A percentile compares a stretch with the other conserved stretches of the same genome.
Conservation (phyloP, 768 basidiomycete species). For the Mycena latifolia region DNA sequence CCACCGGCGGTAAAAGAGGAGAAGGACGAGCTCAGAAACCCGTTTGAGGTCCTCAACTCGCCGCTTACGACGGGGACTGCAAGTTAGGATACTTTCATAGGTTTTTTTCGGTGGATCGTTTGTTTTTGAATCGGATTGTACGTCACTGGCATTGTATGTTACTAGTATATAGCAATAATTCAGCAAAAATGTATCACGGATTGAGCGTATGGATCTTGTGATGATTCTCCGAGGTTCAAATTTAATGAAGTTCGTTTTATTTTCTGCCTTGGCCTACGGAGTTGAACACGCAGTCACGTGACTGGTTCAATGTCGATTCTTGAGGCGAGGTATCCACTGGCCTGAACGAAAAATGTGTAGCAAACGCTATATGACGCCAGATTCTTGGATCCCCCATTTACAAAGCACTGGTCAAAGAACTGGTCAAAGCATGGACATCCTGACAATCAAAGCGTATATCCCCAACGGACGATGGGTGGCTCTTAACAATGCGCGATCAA, state of each 20-base stretch:
- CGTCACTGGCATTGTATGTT: neutral
- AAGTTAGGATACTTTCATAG: neutral
- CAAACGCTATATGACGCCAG: too few relatives aligned
- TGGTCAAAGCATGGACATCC: neutral
- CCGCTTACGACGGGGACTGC: neutral
- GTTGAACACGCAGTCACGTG: too few relatives aligned
- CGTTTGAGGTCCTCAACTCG: neutral
- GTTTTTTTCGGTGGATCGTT: neutral
- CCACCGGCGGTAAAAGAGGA: neutral
- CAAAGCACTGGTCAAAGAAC: neutral
- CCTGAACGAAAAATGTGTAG: too few relatives aligned
- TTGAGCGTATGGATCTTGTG: too few relatives aligned
- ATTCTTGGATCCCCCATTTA: too few relatives aligned
- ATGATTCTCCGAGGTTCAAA: too few relatives aligned
- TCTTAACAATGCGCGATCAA: constrained; percentile 13
- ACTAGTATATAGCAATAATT: neutral
- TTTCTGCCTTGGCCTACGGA: too few relatives aligned
- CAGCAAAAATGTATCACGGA: too few relatives aligned
- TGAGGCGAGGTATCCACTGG: too few relatives aligned
- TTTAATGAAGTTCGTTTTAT: too few relatives aligned
- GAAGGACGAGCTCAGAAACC: too few relatives aligned
- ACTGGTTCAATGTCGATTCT: too few relatives aligned
- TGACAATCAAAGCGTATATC: neutral
- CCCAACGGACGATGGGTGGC: neutral
- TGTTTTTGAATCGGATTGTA: neutral